Evolutionary conservation across 345 rosid species (phyloP).

Genomic region (Clausena lansium): DNA sequence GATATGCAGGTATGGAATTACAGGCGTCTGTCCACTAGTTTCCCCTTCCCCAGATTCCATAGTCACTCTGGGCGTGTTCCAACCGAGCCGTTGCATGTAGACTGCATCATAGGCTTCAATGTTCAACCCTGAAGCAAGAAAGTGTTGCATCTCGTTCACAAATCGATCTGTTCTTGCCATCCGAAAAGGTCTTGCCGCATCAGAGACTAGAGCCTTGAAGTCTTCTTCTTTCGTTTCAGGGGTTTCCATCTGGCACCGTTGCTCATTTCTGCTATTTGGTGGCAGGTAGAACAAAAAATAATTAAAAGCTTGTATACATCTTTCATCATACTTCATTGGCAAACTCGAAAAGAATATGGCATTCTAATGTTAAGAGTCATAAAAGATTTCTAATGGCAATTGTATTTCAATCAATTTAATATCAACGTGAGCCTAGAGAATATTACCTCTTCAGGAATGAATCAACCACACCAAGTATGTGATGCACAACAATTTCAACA

Average conservation of each 20-base stretch:
- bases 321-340: not conserved
- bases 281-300: not conserved
- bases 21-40: constrained; percentile 14
- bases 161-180: constrained; percentile 58
- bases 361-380: not conserved
- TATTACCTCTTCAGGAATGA: constrained; percentile 61
- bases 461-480: constrained; percentile 65
- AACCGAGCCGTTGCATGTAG: constrained; percentile 43
- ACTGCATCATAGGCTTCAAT: constrained; percentile 70
- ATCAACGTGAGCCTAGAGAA: not conserved
- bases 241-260: constrained; percentile 18
- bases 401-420: not conserved
- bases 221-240: constrained; percentile 44
- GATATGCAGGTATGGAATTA: constrained; percentile 45
- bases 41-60: constrained; percentile 23
- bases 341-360: not conserved
- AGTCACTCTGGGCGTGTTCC: constrained; percentile 34
- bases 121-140: constrained; percentile 74
- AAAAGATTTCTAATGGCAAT: not conserved
- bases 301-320: not conserved
- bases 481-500: constrained; percentile 64
- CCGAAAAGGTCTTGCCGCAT: constrained; percentile 70
- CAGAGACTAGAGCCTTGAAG: constrained; percentile 45
- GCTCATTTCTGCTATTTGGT: constrained; percentile 35
- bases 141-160: constrained; percentile 60